A percentile compares a stretch with the other conserved stretches of the same genome.
Evolutionary conservation across 257 asterid genomes (phyloP).

Genomic region (Solanum medicagineum): DNA sequence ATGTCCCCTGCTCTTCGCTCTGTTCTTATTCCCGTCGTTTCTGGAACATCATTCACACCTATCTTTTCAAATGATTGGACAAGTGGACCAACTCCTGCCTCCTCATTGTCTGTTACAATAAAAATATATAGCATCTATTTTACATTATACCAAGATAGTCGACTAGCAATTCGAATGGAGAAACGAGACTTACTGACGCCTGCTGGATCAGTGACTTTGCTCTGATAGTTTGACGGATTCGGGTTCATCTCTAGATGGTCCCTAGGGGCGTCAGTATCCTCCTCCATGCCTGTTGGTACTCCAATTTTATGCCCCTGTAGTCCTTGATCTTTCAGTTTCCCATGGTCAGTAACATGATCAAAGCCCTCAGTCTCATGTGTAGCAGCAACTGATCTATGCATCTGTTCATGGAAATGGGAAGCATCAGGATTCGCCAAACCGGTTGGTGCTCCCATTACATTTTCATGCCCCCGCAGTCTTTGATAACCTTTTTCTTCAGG

Average conservation of each 20-base stretch:
- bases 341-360: background rate
- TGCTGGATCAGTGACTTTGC: conserved; percentile 51
- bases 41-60: conserved; percentile 6
- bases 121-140: background rate
- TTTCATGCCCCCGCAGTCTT: background rate
- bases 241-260: background rate
- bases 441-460: conserved; percentile 4
- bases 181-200: conserved; percentile 15
- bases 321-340: background rate
- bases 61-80: conserved; percentile 19
- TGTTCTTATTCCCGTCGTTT: background rate
- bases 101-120: conserved; percentile 27
- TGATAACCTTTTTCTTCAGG: background rate
- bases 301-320: conserved; percentile 7
- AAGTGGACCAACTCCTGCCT: conserved; percentile 34
- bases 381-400: background rate
- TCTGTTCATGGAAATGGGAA: background rate
- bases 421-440: background rate
- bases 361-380: background rate
- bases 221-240: conserved; percentile 28
- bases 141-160: background rate
- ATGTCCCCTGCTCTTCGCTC: background rate
- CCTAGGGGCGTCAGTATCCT: conserved; percentile 31
- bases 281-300: conserved; percentile 8
- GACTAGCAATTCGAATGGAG: background rate